Percentiles rank a stretch among this genome's conserved stretches.
phyloP scores from a whole-genome alignment of 805 yeast genomes.

The Kregervanrija fluxuum region DNA sequence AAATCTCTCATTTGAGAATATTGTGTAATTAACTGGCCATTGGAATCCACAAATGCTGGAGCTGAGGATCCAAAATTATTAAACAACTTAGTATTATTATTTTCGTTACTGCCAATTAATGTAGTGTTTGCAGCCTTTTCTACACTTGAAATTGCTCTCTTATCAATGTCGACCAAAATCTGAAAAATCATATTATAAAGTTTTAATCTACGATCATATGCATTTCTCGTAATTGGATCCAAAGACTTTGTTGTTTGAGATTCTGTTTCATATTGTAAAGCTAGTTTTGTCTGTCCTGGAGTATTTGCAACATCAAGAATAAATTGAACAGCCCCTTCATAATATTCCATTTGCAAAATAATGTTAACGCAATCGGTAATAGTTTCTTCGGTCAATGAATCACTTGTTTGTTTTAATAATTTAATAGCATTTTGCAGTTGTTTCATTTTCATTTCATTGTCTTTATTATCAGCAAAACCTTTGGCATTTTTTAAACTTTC shows the following conservation, averaged over 20 bases:
- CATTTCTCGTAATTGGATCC: constrained; percentile 43
- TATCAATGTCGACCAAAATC: constrained; percentile 65
- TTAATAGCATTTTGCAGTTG: constrained; percentile 65
- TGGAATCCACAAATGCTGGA: constrained; percentile 21
- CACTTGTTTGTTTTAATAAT: constrained; percentile 73
- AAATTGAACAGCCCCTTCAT: constrained; percentile 80
- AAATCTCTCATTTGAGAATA: constrained; percentile 57
- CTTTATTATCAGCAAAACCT: constrained; percentile 61
- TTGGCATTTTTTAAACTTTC: constrained; percentile 87
- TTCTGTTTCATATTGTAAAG: constrained; percentile 47
- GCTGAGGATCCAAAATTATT: constrained; percentile 2
- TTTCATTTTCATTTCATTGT: constrained; percentile 54
- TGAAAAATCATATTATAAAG: constrained; percentile 72
- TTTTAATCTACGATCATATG: constrained; percentile 45
- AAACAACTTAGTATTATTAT: constrained; percentile 1
- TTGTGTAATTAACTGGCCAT: constrained; percentile 36
- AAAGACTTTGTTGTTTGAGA: constrained; percentile 16
- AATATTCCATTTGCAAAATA: constrained; percentile 70
- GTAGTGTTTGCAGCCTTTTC: constrained; percentile 21
- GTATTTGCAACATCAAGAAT: constrained; percentile 69
- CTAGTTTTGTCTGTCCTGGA: constrained; percentile 53
- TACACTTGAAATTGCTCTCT: constrained; percentile 41
- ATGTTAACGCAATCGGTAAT: constrained; percentile 74
- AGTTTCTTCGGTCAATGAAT: constrained; percentile 68
- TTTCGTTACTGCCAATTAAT: constrained; percentile 9